Evolutionary conservation across 768 basidiomycete species (phyloP), one percentile per base, ranked within the genome.

Genomic region (Solioccasus polychromus): DNA sequence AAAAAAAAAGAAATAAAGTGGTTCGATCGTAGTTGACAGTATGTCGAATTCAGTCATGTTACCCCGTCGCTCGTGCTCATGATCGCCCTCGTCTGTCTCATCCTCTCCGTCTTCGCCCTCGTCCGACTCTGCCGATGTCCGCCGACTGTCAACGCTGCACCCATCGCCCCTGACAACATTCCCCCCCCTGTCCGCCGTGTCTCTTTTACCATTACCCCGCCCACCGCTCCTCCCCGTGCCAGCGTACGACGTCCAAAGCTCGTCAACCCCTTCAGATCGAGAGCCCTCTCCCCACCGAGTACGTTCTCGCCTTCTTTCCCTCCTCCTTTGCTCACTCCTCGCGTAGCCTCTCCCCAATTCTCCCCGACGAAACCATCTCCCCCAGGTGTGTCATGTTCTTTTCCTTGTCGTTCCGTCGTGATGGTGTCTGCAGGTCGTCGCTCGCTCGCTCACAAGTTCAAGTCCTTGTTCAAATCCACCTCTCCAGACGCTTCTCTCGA

Each of bases 401-500:
- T 20, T 34, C 11, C 17, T 22, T 12, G 20, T 26, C 34, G 8
- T 39, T 36, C 19, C 29, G 18, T 47, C 31, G n/a, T 25, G 19
- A 22, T n/a, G 2, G 4, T 9, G 10, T 26, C n/a, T 24, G 9
- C 20, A 58, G 51, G 39, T 14, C 55, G 44, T 36, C 48, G 44
- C 9, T 34, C 39, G 12, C 35, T 65, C 2, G 45, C 35, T 20
- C 41, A 17, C 38, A 64, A 46, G 36, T n/a, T 63, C 14, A 60
- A 52, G 41, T 57, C 63, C 28, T 42, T 61, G 15, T 58, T 63
- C 24, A 60, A 51, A 39, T 30, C 54, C 17, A 12, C 40, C 2
- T 40, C 45, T 15, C 35, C 55, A 8, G 50, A 51, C 10, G 32
- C 52, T 5, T 18, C 42, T 34, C 11, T 53, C 18, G 53, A 63